Evolutionary conservation across 805 yeast species (phyloP).

Genomic region (Candida hispaniensis): DNA sequence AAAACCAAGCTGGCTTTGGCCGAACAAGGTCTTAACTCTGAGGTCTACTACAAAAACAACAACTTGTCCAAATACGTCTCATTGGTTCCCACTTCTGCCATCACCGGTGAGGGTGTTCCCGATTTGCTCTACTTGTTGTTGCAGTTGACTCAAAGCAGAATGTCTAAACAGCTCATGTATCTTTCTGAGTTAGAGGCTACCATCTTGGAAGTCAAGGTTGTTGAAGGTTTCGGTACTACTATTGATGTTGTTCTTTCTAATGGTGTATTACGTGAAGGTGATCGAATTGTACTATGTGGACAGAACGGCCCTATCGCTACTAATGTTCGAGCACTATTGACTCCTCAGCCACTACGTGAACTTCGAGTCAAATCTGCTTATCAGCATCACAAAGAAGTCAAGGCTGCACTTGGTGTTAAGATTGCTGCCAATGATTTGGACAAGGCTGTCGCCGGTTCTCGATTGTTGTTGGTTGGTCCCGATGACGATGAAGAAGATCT

Average conservation of each 20-base stretch:
- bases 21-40: conserved; percentile 97
- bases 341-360: conserved; percentile 97
- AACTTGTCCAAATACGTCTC: conserved; percentile 90
- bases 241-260: conserved; percentile 96
- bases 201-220: conserved; percentile 32
- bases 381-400: conserved; percentile 92
- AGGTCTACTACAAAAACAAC: conserved; percentile 88
- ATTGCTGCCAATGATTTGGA: conserved; percentile 96
- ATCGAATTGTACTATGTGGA: conserved; percentile 91
- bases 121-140: conserved; percentile 91
- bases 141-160: conserved; percentile 94
- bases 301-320: conserved; percentile 98
- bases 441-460: conserved; percentile 98
- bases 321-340: conserved; percentile 84
- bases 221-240: conserved; percentile 50
- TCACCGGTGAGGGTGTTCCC: conserved; percentile 99
- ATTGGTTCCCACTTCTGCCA: conserved; percentile 97
- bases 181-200: conserved; percentile 91
- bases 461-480: conserved; percentile 87
- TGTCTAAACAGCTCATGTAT: conserved; percentile 97
- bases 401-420: conserved; percentile 98
- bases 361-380: conserved; percentile 94
- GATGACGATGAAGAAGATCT: conserved; percentile 96
- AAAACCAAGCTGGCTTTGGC: conserved; percentile 83
- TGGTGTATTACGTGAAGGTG: conserved; percentile 92